Evolutionary conservation across 2,329 filamentous ascomycete genomes (phyloP), one percentile per base, ranked within the genome.

Genomic region (Endoconidiophora laricicola): DNA sequence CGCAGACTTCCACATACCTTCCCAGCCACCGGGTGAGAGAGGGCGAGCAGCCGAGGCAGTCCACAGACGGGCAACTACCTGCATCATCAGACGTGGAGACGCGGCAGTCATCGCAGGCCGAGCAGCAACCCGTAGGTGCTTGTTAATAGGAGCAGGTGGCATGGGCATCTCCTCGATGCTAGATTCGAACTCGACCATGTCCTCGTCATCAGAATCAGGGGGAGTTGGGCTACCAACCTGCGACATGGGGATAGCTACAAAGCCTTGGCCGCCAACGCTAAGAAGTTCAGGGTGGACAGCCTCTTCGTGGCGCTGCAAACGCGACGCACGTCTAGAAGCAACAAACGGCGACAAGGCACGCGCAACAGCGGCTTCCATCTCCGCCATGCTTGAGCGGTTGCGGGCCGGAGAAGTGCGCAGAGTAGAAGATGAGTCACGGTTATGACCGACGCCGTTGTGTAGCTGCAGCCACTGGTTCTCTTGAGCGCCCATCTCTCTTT

Each of bases 401-500:
- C 44, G 26, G 6, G 47, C 38, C 22, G 46, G 26, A 16, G 62
- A 59, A 1, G 66, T 67, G 47, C 59, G 60, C 44, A 71, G 58
- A 6, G 68, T 72, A 1, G 70, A 74, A 39, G 71, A 58, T 4
- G 74, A 77, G 55, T 72, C 68, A 51, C 69, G 69, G 48, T 65
- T 63, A 12, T 4, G 29, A 12, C 2, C 29, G 39, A 78, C 59
- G 37, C 71, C 69, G 23, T 69, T 63, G 51, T 75, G 74, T 62
- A 80, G 69, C 46, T 70, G 63, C 50, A 73, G 69, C 78, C 78
- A 81, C 55, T 73, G 70, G 49, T 67, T 67, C 58, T 78, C 74
- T 58, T 81, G 73, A 55, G 69, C 60, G 0, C 71, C 74, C 69
- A 81, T 76, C 60, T 82, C 78, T 54, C 65, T 66, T 58, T 82